A percentile compares a stretch with the other conserved stretches of the same genome.
Evolutionary conservation across 148 eudicot genomes (phyloP).

Genomic region (Cornus florida): DNA sequence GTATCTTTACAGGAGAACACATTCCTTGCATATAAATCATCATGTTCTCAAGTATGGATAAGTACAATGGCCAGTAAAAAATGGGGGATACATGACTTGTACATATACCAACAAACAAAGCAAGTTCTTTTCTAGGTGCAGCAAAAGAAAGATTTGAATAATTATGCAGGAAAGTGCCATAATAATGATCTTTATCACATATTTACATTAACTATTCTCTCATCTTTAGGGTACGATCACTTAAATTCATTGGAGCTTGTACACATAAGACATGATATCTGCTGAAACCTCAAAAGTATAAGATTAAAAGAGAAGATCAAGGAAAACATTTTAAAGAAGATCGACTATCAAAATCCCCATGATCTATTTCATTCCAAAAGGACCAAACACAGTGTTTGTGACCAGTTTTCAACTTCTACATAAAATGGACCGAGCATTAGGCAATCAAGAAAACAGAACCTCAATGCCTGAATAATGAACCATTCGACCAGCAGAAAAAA

Average conservation of each 20-base stretch:
- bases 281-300: no score
- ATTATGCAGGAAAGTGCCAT: neutral
- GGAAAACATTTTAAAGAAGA: neutral
- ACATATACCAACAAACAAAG: no score
- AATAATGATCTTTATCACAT: neutral
- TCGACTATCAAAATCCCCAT: neutral
- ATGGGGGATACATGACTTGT: neutral
- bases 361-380: neutral
- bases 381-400: neutral
- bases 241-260: neutral
- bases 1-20: neutral
- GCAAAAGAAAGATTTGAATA: neutral
- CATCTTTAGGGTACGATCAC: neutral
- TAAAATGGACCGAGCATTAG: neutral
- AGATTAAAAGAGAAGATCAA: no score
- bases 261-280: neutral
- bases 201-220: neutral
- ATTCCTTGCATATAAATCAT: neutral
- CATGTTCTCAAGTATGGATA: neutral
- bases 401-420: neutral
- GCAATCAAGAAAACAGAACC: neutral
- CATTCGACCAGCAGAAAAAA: no score
- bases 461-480: neutral
- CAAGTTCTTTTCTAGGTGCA: neutral
- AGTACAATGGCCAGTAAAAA: neutral